Evolutionary conservation across 2,329 filamentous ascomycete species (phyloP).

Genomic region (Penicillium sp.): DNA sequence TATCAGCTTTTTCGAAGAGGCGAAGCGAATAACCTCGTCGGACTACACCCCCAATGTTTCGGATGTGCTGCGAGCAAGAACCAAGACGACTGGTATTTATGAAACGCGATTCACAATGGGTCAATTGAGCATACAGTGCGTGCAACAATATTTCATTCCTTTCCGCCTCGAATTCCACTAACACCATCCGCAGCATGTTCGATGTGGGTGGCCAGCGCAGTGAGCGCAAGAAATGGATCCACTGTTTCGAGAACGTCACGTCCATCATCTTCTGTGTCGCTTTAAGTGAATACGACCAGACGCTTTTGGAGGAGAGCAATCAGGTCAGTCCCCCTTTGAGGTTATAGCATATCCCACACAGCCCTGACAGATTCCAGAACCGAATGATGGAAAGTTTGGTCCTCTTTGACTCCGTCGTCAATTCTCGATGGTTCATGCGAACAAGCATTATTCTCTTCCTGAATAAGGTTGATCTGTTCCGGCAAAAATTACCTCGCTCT

Average conservation of each 20-base stretch:
- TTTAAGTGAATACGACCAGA: conserved; percentile 97
- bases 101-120: conserved; percentile 99
- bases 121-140: conserved; percentile 97
- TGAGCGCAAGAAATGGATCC: conserved; percentile 99
- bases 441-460: conserved; percentile 98
- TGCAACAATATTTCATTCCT: conserved; percentile 18
- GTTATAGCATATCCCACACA: conserved; percentile 11
- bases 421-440: conserved; percentile 98
- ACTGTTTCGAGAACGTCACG: conserved; percentile 99
- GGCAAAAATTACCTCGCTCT: conserved; percentile 86
- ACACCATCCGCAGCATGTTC: conserved; percentile 76
- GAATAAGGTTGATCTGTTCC: conserved; percentile 99
- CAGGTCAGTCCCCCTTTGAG: conserved; percentile 66
- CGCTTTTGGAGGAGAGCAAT: conserved; percentile 93
- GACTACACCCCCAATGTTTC: conserved; percentile 93
- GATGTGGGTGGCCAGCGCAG: conserved; percentile 96
- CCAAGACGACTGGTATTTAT: conserved; percentile 98
- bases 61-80: conserved; percentile 92
- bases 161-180: conserved; percentile 25
- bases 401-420: conserved; percentile 97
- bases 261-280: conserved; percentile 99
- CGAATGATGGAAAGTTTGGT: conserved; percentile 99
- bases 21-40: conserved; percentile 76
- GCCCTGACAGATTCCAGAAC: conserved; percentile 63
- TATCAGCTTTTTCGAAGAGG: conserved; percentile 91